phyloP scores from a whole-genome alignment of 768 basidiomycete species.

The Galerina sulciceps region DNA sequence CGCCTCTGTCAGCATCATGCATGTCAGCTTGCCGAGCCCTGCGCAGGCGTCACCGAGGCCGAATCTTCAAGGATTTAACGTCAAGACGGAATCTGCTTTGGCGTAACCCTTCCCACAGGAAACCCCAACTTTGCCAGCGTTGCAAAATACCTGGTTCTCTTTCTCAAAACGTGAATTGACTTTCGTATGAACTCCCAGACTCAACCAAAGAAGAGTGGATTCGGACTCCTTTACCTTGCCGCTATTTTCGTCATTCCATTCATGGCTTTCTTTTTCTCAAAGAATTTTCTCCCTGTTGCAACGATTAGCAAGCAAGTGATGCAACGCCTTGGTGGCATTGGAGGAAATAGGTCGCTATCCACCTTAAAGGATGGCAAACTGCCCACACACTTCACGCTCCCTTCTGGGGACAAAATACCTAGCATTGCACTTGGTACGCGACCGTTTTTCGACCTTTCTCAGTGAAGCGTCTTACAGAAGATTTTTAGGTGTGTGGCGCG shows the following conservation, averaged over 20 bases:
- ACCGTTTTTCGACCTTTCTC: background rate
- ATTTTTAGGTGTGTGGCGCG: constrained; percentile 63
- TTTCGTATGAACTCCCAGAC: background rate
- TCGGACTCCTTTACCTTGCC: constrained; percentile 2
- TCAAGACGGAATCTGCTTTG: background rate
- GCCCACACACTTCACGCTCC: constrained; percentile 58
- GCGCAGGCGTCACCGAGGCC: background rate
- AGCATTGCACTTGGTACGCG: constrained; percentile 53
- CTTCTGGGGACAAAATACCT: constrained; percentile 72
- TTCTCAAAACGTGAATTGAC: background rate
- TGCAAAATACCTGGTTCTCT: background rate
- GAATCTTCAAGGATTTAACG: constrained; percentile 1
- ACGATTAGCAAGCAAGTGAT: background rate
- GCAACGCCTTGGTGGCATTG: constrained; percentile 4
- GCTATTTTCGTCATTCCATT: constrained; percentile 16
- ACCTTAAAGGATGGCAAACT: constrained; percentile 24
- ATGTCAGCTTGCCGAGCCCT: too few relatives aligned
- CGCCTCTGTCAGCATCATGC: background rate
- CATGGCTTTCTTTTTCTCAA: constrained; percentile 18
- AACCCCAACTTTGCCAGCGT: background rate
- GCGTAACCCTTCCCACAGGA: background rate
- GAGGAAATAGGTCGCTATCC: constrained; percentile 3
- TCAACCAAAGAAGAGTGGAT: background rate
- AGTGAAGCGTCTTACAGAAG: background rate
- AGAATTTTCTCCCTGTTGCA: background rate